Conservation (phyloP, 1,284 basidiomycete species). For the Chiua sp. region DNA sequence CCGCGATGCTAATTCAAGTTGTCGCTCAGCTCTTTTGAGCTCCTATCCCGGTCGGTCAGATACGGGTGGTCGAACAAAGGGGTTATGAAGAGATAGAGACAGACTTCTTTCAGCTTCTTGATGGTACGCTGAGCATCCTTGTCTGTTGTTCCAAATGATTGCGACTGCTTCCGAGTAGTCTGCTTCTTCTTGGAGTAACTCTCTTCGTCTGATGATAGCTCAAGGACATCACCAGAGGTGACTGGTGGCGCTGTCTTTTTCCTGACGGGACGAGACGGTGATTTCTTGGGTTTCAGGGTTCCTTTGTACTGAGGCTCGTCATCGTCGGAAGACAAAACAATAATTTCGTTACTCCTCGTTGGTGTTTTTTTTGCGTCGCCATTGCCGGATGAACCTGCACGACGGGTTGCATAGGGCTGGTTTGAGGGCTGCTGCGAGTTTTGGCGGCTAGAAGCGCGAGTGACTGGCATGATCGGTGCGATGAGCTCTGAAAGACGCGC, state of each 20-base stretch:
- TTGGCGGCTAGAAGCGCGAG: constrained; percentile 32
- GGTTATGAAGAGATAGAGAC: neutral
- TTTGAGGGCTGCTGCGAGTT: constrained; percentile 5
- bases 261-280: constrained; percentile 31
- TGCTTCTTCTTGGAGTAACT: constrained; percentile 15
- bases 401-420: constrained; percentile 11
- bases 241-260: constrained; percentile 15
- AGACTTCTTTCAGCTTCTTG: constrained; percentile 27
- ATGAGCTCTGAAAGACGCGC: neutral
- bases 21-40: constrained; percentile 14
- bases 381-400: constrained; percentile 5
- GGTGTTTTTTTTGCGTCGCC: constrained; percentile 19
- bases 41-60: constrained; percentile 15
- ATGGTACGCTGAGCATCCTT: constrained; percentile 25
- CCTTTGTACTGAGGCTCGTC: constrained; percentile 39
- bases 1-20: constrained; percentile 11
- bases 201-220: constrained; percentile 38
- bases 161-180: constrained; percentile 4
- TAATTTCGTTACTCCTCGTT: constrained; percentile 47
- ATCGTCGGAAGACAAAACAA: constrained; percentile 64
- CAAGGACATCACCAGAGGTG: constrained; percentile 26
- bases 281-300: constrained; percentile 36
- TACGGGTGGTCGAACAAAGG: neutral
- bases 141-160: constrained; percentile 1
- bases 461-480: constrained; percentile 30